A percentile compares a stretch with the other conserved stretches of the same genome.
Conservation (phyloP, 2,329 filamentous ascomycete genomes). For the Colletotrichum ledebouriae region DNA sequence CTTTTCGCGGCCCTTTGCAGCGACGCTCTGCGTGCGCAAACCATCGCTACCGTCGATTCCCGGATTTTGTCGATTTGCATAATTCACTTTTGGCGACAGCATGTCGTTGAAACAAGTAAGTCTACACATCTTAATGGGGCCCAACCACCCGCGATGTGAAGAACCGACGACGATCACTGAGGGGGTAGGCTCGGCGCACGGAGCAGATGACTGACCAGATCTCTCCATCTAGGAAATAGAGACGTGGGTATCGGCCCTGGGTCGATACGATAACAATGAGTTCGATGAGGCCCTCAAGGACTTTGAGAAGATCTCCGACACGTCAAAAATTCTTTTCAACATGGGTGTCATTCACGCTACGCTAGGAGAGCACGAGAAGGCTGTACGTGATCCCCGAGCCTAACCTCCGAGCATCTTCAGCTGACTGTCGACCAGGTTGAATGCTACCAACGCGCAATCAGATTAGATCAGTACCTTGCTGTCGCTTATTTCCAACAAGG, state of each 20-base stretch:
- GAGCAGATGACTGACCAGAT: conserved; percentile 18
- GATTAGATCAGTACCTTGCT: conserved; percentile 93
- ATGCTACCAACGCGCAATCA: conserved; percentile 92
- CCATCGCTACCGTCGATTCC: not conserved
- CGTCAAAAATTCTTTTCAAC: conserved; percentile 98
- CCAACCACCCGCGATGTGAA: not conserved
- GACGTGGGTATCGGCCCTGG: conserved; percentile 94
- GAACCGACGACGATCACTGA: conserved; percentile 8
- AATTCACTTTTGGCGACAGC: conserved; percentile 42
- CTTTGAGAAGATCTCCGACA: conserved; percentile 91
- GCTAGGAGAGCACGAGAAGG: conserved; percentile 93
- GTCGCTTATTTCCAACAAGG: conserved; percentile 99
- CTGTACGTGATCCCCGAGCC: conserved; percentile 70
- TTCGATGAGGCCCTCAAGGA: conserved; percentile 89
- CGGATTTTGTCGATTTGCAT: not conserved
- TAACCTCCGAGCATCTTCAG: conserved; percentile 5
- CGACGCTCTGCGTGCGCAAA: conserved; percentile 35
- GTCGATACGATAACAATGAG: conserved; percentile 95
- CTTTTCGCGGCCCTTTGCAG: conserved; percentile 30
- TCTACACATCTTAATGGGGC: conserved; percentile 29
- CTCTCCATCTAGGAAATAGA: conserved; percentile 84
- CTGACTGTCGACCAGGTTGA: conserved; percentile 75
- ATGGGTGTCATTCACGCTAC: conserved; percentile 98
- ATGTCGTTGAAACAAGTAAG: conserved; percentile 75
- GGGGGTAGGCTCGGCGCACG: conserved; percentile 1